Evolutionary conservation across 1,284 basidiomycete genomes (phyloP).

Genomic region (Cutaneotrichosporon daszewskae): DNA sequence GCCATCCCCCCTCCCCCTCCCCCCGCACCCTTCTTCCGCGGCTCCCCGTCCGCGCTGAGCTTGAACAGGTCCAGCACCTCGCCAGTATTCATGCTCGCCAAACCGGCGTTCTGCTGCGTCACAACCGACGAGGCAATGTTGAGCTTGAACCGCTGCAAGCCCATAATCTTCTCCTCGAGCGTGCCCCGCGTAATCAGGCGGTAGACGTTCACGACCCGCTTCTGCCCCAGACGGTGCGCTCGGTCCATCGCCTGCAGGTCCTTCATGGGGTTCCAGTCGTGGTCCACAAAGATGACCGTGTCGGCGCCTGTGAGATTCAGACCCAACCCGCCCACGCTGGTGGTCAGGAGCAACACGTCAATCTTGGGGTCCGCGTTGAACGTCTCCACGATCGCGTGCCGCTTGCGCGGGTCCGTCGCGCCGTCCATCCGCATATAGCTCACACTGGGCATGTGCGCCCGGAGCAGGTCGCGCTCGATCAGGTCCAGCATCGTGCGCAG

Average conservation of each 20-base stretch:
- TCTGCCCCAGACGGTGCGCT: conserved; percentile 96
- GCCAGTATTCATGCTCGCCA: conserved; percentile 95
- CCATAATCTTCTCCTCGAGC: conserved; percentile 99
- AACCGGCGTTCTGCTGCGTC: conserved; percentile 91
- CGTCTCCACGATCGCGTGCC: conserved; percentile 92
- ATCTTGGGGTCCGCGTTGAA: conserved; percentile 98
- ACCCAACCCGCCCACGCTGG: conserved; percentile 92
- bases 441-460: conserved; percentile 83
- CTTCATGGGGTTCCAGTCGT: conserved; percentile 99
- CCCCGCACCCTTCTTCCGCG: conserved; percentile 3
- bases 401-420: conserved; percentile 76
- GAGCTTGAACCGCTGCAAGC: conserved; percentile 95
- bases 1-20: conserved; percentile 54
- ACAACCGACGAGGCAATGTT: conserved; percentile 97
- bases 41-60: conserved; percentile 64
- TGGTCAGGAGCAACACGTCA: conserved; percentile 91
- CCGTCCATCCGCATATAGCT: conserved; percentile 98
- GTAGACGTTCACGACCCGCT: conserved; percentile 98
- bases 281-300: conserved; percentile 98
- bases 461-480: conserved; percentile 91
- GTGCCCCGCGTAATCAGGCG: conserved; percentile 95
- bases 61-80: conserved; percentile 92
- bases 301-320: conserved; percentile 96
- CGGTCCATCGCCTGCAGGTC: conserved; percentile 99
- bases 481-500: conserved; percentile 99